These are phyloP conservation scores for Coemansia nantahalensis DNA, from an alignment of 192 early-diverging fungal species.

Conservation along the genomic window DNA sequence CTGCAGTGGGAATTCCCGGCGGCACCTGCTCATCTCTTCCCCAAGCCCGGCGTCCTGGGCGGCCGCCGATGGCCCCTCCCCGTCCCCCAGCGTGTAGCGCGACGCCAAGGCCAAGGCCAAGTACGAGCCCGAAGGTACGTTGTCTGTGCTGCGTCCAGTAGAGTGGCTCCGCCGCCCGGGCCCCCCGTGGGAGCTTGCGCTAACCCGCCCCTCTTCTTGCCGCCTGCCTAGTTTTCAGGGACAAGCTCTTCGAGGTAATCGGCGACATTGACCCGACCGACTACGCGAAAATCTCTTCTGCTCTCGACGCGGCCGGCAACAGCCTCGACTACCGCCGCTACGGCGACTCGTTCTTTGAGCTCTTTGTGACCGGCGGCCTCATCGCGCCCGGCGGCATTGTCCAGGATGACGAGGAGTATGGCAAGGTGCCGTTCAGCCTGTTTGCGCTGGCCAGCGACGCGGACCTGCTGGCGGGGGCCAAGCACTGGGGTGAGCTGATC, in stretches of 20 bases:
- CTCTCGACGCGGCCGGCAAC: constrained; percentile 78
- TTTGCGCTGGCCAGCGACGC: constrained; percentile 31
- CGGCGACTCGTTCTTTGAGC: constrained; percentile 92
- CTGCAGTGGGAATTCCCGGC: no score
- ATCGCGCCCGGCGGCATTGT: constrained; percentile 57
- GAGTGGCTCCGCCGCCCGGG: no score
- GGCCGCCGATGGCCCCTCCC: no score
- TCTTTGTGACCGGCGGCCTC: constrained; percentile 88
- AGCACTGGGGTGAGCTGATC: constrained; percentile 79
- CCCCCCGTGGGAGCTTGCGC: no score
- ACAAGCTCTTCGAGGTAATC: constrained; percentile 50
- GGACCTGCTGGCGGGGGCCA: constrained; percentile 61
- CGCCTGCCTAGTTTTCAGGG: constrained; percentile 21
- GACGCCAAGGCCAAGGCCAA: constrained; percentile 67
- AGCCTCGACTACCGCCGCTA: constrained; percentile 95
- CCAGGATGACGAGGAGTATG: constrained; percentile 67
- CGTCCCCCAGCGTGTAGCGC: no score
- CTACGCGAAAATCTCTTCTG: constrained; percentile 69
- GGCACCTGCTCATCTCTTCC: no score
- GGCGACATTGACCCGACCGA: constrained; percentile 55
- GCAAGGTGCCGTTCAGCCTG: constrained; percentile 75
- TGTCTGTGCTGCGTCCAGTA: no score
- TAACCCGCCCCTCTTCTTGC: background rate
- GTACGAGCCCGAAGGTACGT: constrained; percentile 61
- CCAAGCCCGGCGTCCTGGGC: no score